Evolutionary conservation across 371 early-diverging fungal genomes (phyloP), one percentile per base, ranked within the genome.

Genomic region (Chytridium lagenaria): DNA sequence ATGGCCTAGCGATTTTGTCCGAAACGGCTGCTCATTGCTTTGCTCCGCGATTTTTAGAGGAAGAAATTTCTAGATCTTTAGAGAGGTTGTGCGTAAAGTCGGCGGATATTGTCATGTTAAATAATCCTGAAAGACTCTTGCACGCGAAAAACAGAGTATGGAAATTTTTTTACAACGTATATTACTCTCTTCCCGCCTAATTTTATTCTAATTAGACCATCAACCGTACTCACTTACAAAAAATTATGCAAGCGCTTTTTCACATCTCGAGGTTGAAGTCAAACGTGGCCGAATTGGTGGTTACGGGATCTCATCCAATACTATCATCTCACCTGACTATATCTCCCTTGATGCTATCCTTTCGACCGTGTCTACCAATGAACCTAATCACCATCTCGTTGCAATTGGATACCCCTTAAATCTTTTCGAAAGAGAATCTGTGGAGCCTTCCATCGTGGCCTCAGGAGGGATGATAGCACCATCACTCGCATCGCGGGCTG

Each of bases 71-170:
- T 0, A 72, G 70, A 16, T 91, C 91, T 0, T 79, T 93, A n/a
- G 75, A 83, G 5, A 80, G 92, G 28, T 77, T 92, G 50, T 75
- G 85, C 23, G 79, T 91, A 15, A 78, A 89, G 30, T 83, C 81
- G 39, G 59, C 92, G 49, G 93, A 93, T 78, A 80, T 90, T 23
- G 91, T 90, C 67, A 88, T 93, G 90, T 77, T 93, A 66, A 93
- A 93, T 80, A 88, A 88, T 59, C 93, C 93, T 2, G 93, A 93
- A 74, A 82, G 93, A 19, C 85, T 93, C 89, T 33, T 92, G 44
- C 82, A 85, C 68, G 88, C 87, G 0, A 85, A 84, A 15, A 81
- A 83, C 28, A 76, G 76, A 67, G 87, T 86, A 61, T 71, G 73
- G 2, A 72, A 64, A n/a, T n/a, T 33, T 59, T 69, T 31, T 51